These are phyloP conservation scores for Ophiocytium majus DNA, from an alignment of 352 stramenopile species.

Conservation along the genomic window DNA sequence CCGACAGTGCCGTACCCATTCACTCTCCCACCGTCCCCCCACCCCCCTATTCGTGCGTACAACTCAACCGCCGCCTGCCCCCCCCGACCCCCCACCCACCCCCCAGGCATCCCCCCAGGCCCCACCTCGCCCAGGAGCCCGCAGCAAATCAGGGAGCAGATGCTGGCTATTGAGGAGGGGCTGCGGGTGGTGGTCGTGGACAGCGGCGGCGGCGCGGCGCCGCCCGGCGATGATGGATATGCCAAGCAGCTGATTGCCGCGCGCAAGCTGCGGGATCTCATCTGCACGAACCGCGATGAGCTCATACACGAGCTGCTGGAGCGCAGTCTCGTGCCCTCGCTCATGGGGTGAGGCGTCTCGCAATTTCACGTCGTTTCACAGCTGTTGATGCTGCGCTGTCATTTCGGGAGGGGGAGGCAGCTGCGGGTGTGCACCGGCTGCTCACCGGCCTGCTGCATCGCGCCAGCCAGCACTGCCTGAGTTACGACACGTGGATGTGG, in stretches of 20 bases:
- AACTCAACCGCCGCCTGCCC: background rate
- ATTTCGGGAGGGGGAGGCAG: too few species aligned
- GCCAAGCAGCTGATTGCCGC: conserved; percentile 28
- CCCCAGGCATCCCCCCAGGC: background rate
- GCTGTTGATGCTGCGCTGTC: too few species aligned
- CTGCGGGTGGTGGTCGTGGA: background rate
- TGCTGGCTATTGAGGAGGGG: conserved; percentile 13
- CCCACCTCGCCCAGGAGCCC: background rate
- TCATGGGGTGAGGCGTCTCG: conserved; percentile 65
- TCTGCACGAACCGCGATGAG: conserved; percentile 46
- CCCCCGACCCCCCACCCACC: background rate
- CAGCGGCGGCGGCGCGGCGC: background rate
- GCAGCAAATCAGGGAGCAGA: conserved; percentile 10
- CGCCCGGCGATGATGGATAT: background rate
- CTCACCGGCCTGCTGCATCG: too few species aligned
- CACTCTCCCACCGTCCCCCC: background rate
- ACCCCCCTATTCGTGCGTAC: background rate
- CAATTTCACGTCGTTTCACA: too few species aligned
- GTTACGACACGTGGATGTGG: too few species aligned
- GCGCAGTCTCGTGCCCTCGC: conserved; percentile 64
- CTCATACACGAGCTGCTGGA: conserved; percentile 64
- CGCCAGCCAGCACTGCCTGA: too few species aligned
- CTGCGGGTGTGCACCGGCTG: too few species aligned
- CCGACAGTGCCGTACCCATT: background rate
- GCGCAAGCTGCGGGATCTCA: conserved; percentile 34